Base-by-base conservation (phyloP, 306 rosid species). In the Casuarina cunninghamiana region DNA sequence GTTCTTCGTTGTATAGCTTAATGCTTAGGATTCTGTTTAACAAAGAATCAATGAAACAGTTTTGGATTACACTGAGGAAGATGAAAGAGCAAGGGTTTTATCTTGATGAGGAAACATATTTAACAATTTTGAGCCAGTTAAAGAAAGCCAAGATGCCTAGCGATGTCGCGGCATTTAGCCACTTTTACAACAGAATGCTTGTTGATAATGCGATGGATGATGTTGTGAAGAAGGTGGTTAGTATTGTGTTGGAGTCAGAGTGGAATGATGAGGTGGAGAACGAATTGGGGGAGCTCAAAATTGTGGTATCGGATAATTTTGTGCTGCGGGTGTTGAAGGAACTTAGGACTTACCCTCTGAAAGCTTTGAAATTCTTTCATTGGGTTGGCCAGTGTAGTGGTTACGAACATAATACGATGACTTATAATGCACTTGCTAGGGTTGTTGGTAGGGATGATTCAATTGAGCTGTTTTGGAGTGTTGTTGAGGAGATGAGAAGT, bases 31-130 rank as follows among this genome's bases (percentile, higher is more conserved):
- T 91, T 62, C 78, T 88, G 44, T 88, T 78, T 3, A 81, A 83
- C 17, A 79, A 84, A 76, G 85, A 76, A 58, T 84, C 91, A 3
- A 88, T 87, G 90, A 82, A 88, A 54, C 86, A 81, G 35, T 95
- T 91, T 84, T 93, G 99, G 99, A 11, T 70, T 42, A 75, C 84
- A 50, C 69, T 95, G 2, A 84, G 78, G 76, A 53, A 66, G 49
- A 91, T 91, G 97, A 85, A 87, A 76, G 91, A 88, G 53, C 79
- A 83, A 53, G 97, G 97, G 19, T 88, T 87, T 80, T 88, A 73
- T 72, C 74, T 95, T 13, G 96, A 93, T 72, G 85, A 70, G 77
- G 89, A 86, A 49, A 85, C 93, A 0, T 87, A 86, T 85, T 0
- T 15, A 16, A 71, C 91, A 35, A 86, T 95, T 53, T 35, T 4